Conservation (phyloP, 1,284 basidiomycete genomes). For the Rhodotorula sp. region DNA sequence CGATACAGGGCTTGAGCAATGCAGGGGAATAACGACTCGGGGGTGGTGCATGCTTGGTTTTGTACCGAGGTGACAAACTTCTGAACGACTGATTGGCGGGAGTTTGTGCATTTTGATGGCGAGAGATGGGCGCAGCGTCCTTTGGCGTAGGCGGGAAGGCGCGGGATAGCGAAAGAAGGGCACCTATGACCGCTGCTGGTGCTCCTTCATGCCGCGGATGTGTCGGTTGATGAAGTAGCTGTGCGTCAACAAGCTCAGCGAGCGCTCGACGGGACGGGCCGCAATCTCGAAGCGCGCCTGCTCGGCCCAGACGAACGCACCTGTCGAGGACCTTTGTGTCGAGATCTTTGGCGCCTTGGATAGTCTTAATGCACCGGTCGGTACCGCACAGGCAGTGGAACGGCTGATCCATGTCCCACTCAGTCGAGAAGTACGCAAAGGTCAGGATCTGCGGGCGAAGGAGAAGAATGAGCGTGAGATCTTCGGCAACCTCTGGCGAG, state of each 20-base stretch:
- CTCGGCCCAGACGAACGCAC: conserved; percentile 6
- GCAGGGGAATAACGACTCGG: too few species aligned
- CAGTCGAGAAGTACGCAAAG: conserved; percentile 68
- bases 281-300: background rate
- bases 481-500: background rate
- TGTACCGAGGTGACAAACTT: too few species aligned
- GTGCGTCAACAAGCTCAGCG: background rate
- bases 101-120: too few species aligned
- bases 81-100: too few species aligned
- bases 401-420: conserved; percentile 68
- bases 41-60: too few species aligned
- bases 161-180: too few species aligned
- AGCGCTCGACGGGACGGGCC: background rate
- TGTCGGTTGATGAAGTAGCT: conserved; percentile 40
- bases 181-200: background rate
- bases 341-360: conserved; percentile 52
- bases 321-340: conserved; percentile 25
- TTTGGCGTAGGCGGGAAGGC: too few species aligned
- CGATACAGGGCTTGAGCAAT: too few species aligned
- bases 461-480: background rate
- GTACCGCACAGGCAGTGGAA: conserved; percentile 60
- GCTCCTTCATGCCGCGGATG: conserved; percentile 30
- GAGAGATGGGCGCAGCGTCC: too few species aligned
- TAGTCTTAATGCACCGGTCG: conserved; percentile 52
- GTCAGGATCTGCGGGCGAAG: conserved; percentile 46